Evolutionary conservation across 257 asterid species (phyloP).

Genomic region (Solanum arcanum): DNA sequence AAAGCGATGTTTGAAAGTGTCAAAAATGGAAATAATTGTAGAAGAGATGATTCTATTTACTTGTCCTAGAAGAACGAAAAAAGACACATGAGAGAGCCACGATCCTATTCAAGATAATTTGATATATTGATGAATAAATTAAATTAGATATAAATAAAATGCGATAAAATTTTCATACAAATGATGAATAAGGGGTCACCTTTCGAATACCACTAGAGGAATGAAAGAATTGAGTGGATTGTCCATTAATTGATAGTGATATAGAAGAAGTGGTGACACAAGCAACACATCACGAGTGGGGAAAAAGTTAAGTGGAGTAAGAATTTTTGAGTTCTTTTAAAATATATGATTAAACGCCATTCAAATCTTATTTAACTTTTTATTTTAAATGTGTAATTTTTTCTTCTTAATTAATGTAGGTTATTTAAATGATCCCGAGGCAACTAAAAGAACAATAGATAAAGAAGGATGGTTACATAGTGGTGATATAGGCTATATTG

Average conservation of each 20-base stretch:
- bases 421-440: conserved; percentile 55
- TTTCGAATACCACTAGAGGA: not conserved
- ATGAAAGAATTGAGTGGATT: not conserved
- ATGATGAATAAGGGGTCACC: not conserved
- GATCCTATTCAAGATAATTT: not conserved
- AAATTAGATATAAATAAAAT: too few relatives aligned
- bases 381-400: too few relatives aligned
- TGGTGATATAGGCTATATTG: conserved; percentile 77
- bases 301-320: not conserved
- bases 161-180: not conserved
- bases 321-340: too few relatives aligned
- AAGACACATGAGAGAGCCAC: not conserved
- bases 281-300: not conserved
- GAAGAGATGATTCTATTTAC: not conserved
- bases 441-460: conserved; percentile 66
- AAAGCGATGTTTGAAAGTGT: not conserved
- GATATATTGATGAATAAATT: too few relatives aligned
- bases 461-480: conserved; percentile 83
- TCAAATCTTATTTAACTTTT: too few relatives aligned
- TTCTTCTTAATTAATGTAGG: conserved; percentile 19
- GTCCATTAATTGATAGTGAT: not conserved
- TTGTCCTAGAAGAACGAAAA: not conserved
- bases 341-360: too few relatives aligned
- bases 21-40: not conserved
- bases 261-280: not conserved